A percentile compares a stretch with the other conserved stretches of the same genome.
Evolutionary conservation across 331 rosid species (phyloP).

Genomic region (Malus hybrid): DNA sequence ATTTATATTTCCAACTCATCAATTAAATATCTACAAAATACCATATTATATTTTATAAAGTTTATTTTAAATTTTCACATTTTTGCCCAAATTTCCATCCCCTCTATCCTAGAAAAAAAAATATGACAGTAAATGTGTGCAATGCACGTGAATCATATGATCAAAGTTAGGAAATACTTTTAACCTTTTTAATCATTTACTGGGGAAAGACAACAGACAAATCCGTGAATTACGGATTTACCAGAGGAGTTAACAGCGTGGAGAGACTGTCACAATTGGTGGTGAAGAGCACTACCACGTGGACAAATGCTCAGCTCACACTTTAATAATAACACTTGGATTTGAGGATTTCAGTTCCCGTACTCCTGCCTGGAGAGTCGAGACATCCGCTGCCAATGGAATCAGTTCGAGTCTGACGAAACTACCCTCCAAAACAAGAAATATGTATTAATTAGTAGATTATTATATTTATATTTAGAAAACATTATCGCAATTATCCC

Average conservation of each 20-base stretch:
- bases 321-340: neutral
- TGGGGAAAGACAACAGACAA: slow-evolving; percentile 3
- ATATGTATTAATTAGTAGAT: too few relatives aligned
- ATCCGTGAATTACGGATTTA: slow-evolving; percentile 21
- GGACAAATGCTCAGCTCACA: slow-evolving; percentile 4
- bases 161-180: neutral
- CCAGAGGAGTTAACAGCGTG: neutral
- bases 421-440: too few relatives aligned
- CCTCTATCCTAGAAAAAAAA: too few relatives aligned
- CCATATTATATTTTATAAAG: too few relatives aligned
- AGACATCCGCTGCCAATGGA: slow-evolving; percentile 23
- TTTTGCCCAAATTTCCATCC: too few relatives aligned
- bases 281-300: slow-evolving; percentile 31
- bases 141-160: too few relatives aligned
- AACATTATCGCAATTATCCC: too few relatives aligned
- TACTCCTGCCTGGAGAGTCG: slow-evolving; percentile 10
- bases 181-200: neutral
- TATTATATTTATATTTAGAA: too few relatives aligned
- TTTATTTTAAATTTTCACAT: too few relatives aligned
- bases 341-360: slow-evolving; percentile 1
- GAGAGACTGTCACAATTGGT: neutral
- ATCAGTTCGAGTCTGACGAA: neutral
- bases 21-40: too few relatives aligned
- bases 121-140: too few relatives aligned
- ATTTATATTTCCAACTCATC: too few relatives aligned